Percentiles rank a stretch among this genome's conserved stretches.
phyloP scores from a whole-genome alignment of 2,329 filamentous ascomycete genomes.

The Talaromyces sp. region DNA sequence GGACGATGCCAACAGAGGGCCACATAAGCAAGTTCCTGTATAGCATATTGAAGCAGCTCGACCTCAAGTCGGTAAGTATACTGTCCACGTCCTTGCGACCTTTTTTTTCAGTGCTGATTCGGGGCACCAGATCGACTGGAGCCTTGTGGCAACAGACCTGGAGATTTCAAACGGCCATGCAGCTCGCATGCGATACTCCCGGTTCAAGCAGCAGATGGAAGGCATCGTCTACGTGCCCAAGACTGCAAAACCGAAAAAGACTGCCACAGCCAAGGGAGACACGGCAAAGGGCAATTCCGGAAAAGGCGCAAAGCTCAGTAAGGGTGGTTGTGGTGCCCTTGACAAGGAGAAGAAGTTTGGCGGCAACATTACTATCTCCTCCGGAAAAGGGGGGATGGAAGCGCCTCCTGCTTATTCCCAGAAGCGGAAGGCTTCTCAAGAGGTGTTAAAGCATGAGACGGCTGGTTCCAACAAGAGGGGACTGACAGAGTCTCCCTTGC shows the following conservation, averaged over 20 bases:
- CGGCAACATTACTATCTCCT: not conserved
- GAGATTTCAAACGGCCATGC: constrained; percentile 55
- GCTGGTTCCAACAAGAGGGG: not conserved
- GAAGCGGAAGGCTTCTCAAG: not conserved
- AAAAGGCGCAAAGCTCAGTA: not conserved
- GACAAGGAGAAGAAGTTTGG: no score
- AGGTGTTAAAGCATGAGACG: not conserved
- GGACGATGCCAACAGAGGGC: constrained; percentile 45
- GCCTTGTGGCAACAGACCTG: constrained; percentile 44
- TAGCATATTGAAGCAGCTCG: constrained; percentile 52
- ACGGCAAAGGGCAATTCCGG: constrained; percentile 8
- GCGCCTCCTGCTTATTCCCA: not conserved
- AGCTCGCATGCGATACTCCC: constrained; percentile 54
- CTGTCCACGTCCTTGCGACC: not conserved
- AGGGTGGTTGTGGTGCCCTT: not conserved
- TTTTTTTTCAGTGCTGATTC: not conserved
- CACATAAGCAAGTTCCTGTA: constrained; percentile 51
- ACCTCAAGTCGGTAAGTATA: constrained; percentile 45
- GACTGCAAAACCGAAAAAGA: constrained; percentile 22
- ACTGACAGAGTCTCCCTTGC: not conserved
- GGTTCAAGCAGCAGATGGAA: constrained; percentile 52
- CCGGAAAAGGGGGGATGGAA: not conserved
- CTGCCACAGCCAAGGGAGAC: constrained; percentile 16
- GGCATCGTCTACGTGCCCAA: constrained; percentile 24
- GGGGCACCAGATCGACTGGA: constrained; percentile 48